Base-by-base conservation (phyloP, 2,329 filamentous ascomycete genomes). In the Fusarium tanahbumbuense region DNA sequence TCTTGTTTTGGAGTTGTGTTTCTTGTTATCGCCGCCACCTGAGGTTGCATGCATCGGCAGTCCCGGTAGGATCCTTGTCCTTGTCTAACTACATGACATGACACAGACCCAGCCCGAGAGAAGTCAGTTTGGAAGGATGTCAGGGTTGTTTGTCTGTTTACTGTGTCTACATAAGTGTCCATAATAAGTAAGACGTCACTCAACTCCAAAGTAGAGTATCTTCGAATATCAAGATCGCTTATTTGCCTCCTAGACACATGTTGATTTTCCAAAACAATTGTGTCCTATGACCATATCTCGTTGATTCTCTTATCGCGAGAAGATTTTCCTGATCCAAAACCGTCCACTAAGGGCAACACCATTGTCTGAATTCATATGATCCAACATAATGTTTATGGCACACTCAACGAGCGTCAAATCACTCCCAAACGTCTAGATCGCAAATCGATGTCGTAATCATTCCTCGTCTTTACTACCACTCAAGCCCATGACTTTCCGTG, bases 401-500 rank as follows among this genome's bases (percentile, higher is more conserved):
- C 20, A 52, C n/a, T 1, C 8, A 9, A 6, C 13, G 13, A n/a
- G 11, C 6, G 34, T 18, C 20, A 8, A 9, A 6, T 12, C 25
- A 41, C 13, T 7, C 37, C n/a, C 23, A 10, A 41, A 23, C 6
- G 27, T 18, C 16, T 8, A n/a, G 11, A 20, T 47, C n/a, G 12
- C 9, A 16, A 13, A 9, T 2, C 1, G 15, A n/a, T 8, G 16
- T 6, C 45, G 20, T 40, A 25, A 20, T 41, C n/a, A 40, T 18
- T 16, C 6, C 27, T 61, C 11, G 8, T 30, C 28, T 4, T 25
- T 16, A 25, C 40, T 18, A 25, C 22, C 15, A 9, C 23, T 25
- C 23, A 71, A 25, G 6, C 18, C 20, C 30, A 55, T 53, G 11
- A 71, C 56, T 42, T 71, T 56, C 30, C 15, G 41, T 8, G 8